These are phyloP conservation scores for Juncus effusus DNA, from an alignment of 176 grass and related monocot genomes.

Conservation along the genomic window DNA sequence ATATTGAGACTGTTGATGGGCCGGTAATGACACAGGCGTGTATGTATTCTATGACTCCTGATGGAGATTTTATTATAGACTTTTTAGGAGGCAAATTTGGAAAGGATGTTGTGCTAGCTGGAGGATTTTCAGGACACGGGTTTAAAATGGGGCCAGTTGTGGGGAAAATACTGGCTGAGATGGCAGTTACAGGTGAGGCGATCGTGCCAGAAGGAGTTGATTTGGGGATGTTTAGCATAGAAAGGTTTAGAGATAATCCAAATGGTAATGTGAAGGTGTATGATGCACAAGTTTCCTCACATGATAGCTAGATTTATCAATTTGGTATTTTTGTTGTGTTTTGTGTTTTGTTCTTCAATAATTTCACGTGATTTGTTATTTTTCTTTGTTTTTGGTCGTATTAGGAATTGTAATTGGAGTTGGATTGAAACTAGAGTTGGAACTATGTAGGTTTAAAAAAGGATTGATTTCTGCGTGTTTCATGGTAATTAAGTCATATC, in stretches of 20 bases:
- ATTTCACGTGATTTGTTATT: not conserved
- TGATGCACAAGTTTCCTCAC: conserved; percentile 19
- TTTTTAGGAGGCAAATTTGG: conserved; percentile 73
- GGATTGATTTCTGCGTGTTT: not conserved
- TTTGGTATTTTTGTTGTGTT: not conserved
- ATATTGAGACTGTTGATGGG: conserved; percentile 45
- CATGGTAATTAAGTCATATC: too few relatives aligned
- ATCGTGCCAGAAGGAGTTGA: conserved; percentile 32
- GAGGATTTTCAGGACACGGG: conserved; percentile 81
- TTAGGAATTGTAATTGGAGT: not conserved
- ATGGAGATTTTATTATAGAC: conserved; percentile 80
- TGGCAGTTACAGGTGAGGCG: conserved; percentile 58
- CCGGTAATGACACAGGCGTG: conserved; percentile 64
- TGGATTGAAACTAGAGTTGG: not conserved
- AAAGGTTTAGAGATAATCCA: conserved; percentile 42
- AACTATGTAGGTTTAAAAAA: not conserved
- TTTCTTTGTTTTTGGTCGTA: not conserved
- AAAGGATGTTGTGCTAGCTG: conserved; percentile 73
- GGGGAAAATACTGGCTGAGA: conserved; percentile 61
- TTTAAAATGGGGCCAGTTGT: conserved; percentile 78
- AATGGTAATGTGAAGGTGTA: conserved; percentile 44
- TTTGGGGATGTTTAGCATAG: conserved; percentile 50
- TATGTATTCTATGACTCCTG: conserved; percentile 93
- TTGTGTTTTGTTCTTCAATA: not conserved
- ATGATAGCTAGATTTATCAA: conserved; percentile 2